phyloP scores from a whole-genome alignment of 2,329 filamentous ascomycete species.

The Colletotrichum higginsianum region DNA sequence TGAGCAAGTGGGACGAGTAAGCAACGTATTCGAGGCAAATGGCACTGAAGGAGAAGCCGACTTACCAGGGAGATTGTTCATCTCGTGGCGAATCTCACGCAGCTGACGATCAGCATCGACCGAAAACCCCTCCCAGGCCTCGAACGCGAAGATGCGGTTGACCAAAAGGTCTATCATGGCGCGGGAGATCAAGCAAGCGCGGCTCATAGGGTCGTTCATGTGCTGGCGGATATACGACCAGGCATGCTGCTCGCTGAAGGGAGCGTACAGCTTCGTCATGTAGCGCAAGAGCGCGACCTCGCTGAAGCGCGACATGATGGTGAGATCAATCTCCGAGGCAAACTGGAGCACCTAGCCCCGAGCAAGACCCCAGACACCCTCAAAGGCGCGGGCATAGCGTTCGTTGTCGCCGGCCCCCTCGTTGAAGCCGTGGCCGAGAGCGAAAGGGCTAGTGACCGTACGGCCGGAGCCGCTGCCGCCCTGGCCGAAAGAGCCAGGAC shows the following conservation, averaged over 20 bases:
- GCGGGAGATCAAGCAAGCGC: slow-evolving; percentile 60
- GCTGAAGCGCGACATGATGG: slow-evolving; percentile 20
- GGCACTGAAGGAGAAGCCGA: not conserved
- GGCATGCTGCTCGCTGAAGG: slow-evolving; percentile 55
- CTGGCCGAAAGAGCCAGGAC: slow-evolving; percentile 17
- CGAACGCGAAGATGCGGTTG: slow-evolving; percentile 57
- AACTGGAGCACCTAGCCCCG: slow-evolving; percentile 42
- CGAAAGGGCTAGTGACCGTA: slow-evolving; percentile 11
- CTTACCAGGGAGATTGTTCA: slow-evolving; percentile 55
- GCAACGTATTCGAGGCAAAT: not conserved
- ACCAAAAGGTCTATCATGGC: slow-evolving; percentile 60
- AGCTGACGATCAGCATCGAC: slow-evolving; percentile 53
- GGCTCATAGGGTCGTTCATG: slow-evolving; percentile 56
- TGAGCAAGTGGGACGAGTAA: not conserved
- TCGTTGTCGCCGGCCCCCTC: slow-evolving; percentile 34
- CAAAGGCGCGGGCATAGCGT: slow-evolving; percentile 38
- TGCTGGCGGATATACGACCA: slow-evolving; percentile 59
- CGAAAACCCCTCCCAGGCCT: slow-evolving; percentile 57
- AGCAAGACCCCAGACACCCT: slow-evolving; percentile 41
- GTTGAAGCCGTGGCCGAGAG: slow-evolving; percentile 10
- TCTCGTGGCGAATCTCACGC: slow-evolving; percentile 52
- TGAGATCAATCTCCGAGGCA: slow-evolving; percentile 33
- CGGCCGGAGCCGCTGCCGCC: slow-evolving; percentile 22
- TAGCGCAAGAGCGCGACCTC: slow-evolving; percentile 37
- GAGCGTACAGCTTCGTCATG: slow-evolving; percentile 40